Evolutionary conservation across 805 yeast species (phyloP).

Genomic region (Ogataea methylovora): DNA sequence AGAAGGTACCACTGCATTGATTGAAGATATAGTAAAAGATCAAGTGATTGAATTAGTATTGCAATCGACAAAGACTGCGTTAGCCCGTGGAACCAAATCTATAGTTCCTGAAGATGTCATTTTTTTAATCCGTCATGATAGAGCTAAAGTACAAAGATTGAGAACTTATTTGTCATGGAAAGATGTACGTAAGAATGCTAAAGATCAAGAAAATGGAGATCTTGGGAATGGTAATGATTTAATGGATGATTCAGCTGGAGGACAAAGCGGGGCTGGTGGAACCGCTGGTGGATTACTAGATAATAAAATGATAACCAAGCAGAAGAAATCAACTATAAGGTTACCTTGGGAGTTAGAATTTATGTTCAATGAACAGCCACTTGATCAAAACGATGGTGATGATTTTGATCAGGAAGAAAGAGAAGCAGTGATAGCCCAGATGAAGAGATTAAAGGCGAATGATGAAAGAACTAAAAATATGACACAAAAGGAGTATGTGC

Average conservation of each 20-base stretch:
- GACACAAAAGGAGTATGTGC: constrained; percentile 97
- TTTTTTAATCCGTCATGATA: constrained; percentile 85
- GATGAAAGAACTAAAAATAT: constrained; percentile 89
- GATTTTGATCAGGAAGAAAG: constrained; percentile 73
- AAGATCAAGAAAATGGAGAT: constrained; percentile 50
- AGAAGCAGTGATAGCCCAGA: constrained; percentile 83
- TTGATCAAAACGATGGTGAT: constrained; percentile 59
- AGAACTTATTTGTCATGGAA: constrained; percentile 95
- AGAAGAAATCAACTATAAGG: constrained; percentile 70
- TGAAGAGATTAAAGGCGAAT: constrained; percentile 82
- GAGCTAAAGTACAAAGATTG: constrained; percentile 85
- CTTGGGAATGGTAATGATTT: constrained; percentile 27
- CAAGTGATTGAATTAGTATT: constrained; percentile 82
- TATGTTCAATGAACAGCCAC: constrained; percentile 87
- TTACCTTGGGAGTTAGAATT: constrained; percentile 94
- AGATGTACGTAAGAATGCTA: constrained; percentile 80
- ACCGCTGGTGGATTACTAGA: constrained; percentile 29
- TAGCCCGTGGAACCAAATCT: constrained; percentile 70
- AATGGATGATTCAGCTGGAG: constrained; percentile 20
- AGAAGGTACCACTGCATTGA: constrained; percentile 80
- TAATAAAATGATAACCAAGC: constrained; percentile 43
- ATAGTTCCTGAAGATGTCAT: constrained; percentile 91
- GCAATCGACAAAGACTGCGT: constrained; percentile 74
- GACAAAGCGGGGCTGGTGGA: constrained; percentile 25
- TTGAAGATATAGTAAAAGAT: constrained; percentile 91